Percentiles rank a stretch among this genome's conserved stretches.
These are phyloP conservation scores for Sugiyamaella chiloensis DNA, from an alignment of 805 yeast genomes.

Conservation along the genomic window DNA sequence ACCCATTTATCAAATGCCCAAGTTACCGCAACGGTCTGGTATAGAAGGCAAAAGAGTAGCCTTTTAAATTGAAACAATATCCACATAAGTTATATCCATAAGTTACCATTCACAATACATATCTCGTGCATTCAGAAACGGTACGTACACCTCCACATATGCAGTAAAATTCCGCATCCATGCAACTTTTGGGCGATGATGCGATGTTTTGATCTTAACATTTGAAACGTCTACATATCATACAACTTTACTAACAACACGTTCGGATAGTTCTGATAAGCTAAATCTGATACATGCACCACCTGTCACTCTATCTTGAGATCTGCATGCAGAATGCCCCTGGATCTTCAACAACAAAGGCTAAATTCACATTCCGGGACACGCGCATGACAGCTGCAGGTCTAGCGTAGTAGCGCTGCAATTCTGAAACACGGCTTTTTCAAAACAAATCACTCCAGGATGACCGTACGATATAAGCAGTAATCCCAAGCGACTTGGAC, in stretches of 20 bases:
- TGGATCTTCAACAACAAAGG: slow-evolving; percentile 3
- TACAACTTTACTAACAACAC: no score
- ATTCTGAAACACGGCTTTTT: not conserved
- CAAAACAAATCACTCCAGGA: not conserved
- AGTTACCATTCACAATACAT: no score
- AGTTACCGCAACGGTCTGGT: slow-evolving; percentile 6
- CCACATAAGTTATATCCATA: no score
- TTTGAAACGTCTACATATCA: no score
- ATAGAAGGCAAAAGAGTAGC: not conserved
- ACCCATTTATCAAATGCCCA: slow-evolving; percentile 2
- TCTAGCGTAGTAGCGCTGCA: no score
- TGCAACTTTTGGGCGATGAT: no score
- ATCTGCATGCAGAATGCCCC: slow-evolving; percentile 2
- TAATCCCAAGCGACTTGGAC: slow-evolving; percentile 7
- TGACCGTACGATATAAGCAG: slow-evolving; percentile 6
- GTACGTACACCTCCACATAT: no score
- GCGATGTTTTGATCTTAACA: no score
- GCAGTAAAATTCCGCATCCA: no score
- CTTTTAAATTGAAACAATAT: no score
- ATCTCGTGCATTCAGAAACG: no score
- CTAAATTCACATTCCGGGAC: not conserved
- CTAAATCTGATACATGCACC: not conserved
- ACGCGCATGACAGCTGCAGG: slow-evolving; percentile 1
- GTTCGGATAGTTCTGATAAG: no score
- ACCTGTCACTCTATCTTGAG: slow-evolving; percentile 1